These are phyloP conservation scores for Leccinum fallax DNA, from an alignment of 1,284 basidiomycete species.

Conservation along the genomic window DNA sequence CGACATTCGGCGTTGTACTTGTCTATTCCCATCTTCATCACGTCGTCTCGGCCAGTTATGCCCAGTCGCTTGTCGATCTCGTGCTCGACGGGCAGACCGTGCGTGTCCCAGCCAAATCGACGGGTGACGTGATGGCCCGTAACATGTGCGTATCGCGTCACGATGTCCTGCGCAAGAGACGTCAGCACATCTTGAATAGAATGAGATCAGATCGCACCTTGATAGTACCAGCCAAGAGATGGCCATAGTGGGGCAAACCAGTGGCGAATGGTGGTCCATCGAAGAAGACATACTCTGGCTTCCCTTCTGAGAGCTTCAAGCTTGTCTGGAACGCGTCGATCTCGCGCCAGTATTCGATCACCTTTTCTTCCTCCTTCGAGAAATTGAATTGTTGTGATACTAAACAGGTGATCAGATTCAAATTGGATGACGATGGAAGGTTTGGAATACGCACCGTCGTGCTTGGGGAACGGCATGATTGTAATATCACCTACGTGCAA, in stretches of 20 bases:
- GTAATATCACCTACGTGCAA: not conserved
- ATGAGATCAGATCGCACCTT: constrained; percentile 61
- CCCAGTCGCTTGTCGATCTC: constrained; percentile 98
- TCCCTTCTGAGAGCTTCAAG: constrained; percentile 88
- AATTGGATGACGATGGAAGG: not conserved
- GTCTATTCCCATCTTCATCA: constrained; percentile 94
- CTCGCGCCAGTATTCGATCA: constrained; percentile 91
- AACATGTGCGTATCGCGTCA: constrained; percentile 92
- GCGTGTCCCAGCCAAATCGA: constrained; percentile 99
- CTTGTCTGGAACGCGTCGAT: constrained; percentile 98
- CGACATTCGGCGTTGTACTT: constrained; percentile 98
- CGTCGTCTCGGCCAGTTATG: constrained; percentile 93
- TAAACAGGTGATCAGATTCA: constrained; percentile 34
- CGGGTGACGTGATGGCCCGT: constrained; percentile 95
- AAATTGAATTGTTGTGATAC: constrained; percentile 84
- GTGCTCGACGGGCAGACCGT: constrained; percentile 98
- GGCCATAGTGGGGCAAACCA: constrained; percentile 95
- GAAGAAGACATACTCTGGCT: constrained; percentile 92
- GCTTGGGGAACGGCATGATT: constrained; percentile 36
- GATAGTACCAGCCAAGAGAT: constrained; percentile 90
- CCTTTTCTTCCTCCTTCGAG: constrained; percentile 90
- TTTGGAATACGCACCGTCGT: constrained; percentile 27
- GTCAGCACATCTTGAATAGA: not conserved
- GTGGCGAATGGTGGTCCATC: constrained; percentile 99
- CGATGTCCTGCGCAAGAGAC: constrained; percentile 73